Percentiles rank a stretch among this genome's conserved stretches.
These are phyloP conservation scores for Rhododendron simsii DNA, from an alignment of 148 eudicot genomes.

Conservation along the genomic window DNA sequence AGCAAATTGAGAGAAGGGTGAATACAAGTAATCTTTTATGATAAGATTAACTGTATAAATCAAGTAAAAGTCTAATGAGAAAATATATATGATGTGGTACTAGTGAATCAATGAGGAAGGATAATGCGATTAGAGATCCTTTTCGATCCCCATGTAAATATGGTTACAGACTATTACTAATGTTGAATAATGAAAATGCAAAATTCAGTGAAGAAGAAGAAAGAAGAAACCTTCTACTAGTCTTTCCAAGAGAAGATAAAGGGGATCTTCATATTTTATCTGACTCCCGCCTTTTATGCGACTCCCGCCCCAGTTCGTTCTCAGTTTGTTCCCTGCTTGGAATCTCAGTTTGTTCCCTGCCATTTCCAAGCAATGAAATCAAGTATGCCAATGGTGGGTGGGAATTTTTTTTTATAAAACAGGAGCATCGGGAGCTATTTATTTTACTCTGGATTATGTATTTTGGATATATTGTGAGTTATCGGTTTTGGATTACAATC, in stretches of 20 bases:
- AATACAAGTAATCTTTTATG: no score
- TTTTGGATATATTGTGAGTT: no score
- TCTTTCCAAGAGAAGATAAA: slow-evolving; percentile 20
- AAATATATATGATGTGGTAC: no score
- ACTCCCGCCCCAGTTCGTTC: background rate
- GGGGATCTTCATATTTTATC: slow-evolving; percentile 1
- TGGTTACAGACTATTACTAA: background rate
- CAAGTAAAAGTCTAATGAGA: no score
- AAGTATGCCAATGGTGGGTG: background rate
- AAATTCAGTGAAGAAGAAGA: background rate
- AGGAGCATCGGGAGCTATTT: no score
- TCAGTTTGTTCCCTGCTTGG: background rate
- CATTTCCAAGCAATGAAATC: slow-evolving; percentile 3
- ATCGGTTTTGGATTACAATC: no score
- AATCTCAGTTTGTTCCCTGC: slow-evolving; percentile 25
- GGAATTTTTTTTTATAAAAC: background rate
- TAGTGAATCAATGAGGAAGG: background rate
- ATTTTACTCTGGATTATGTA: no score
- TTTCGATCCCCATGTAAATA: no score
- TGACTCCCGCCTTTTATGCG: background rate
- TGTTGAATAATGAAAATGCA: background rate
- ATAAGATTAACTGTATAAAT: no score
- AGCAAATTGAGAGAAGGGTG: no score
- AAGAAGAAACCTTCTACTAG: slow-evolving; percentile 27
- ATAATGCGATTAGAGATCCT: no score